Evolutionary conservation across 176 grass and related monocot genomes (phyloP).

Genomic region (Avena insularis): DNA sequence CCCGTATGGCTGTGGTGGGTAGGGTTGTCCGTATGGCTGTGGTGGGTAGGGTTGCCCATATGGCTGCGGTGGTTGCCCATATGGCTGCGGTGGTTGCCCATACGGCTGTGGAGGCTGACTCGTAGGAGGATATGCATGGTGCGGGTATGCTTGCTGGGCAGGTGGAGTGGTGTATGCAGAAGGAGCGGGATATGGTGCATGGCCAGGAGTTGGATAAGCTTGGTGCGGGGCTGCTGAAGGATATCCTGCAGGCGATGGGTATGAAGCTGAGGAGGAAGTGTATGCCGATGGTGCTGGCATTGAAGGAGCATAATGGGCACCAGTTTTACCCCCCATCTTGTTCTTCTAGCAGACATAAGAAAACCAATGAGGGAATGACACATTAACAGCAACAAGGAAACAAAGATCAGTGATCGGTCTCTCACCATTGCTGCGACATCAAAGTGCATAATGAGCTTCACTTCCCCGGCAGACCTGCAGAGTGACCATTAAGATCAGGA

Average conservation of each 20-base stretch:
- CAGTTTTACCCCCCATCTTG: slow-evolving; percentile 37
- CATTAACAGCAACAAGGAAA: background rate
- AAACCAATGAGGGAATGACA: slow-evolving; percentile 28
- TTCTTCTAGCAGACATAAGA: slow-evolving; percentile 46
- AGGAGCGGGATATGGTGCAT: slow-evolving; percentile 37
- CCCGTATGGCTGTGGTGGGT: slow-evolving; percentile 39
- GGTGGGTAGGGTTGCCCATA: slow-evolving; percentile 42
- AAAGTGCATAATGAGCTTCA: slow-evolving; percentile 79
- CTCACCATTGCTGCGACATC: slow-evolving; percentile 73
- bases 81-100: slow-evolving; percentile 37
- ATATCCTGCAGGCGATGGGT: slow-evolving; percentile 45
- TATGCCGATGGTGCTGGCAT: slow-evolving; percentile 33
- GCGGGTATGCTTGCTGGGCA: slow-evolving; percentile 46
- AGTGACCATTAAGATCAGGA: slow-evolving; percentile 27
- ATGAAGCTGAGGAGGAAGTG: slow-evolving; percentile 30
- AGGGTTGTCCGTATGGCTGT: slow-evolving; percentile 39
- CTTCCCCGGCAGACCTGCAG: slow-evolving; percentile 74
- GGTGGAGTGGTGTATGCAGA: slow-evolving; percentile 43
- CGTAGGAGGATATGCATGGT: slow-evolving; percentile 8
- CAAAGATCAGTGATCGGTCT: background rate
- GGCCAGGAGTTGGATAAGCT: slow-evolving; percentile 29
- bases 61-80: slow-evolving; percentile 35
- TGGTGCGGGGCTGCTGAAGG: slow-evolving; percentile 36
- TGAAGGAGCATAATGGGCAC: slow-evolving; percentile 26
- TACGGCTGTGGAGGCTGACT: slow-evolving; percentile 41